Base-by-base conservation (phyloP, 176 grass and related monocot species). In the Avena insularis region DNA sequence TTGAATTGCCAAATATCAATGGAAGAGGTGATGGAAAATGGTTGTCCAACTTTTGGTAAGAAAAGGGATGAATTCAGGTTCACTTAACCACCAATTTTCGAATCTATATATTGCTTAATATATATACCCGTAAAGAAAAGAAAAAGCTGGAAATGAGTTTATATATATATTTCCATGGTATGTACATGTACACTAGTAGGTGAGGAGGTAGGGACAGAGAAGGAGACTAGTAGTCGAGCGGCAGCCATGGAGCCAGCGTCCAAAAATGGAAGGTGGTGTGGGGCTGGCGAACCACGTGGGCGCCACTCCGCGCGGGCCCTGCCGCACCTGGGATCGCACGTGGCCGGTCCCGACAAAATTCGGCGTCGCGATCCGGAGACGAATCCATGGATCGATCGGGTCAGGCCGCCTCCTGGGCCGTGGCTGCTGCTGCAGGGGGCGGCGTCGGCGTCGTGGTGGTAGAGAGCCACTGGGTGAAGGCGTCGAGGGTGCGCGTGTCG, bases 401-500 rank as follows among this genome's bases (percentile, higher is more conserved):
- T 62, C 54, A 36, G 9, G 66, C 71, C 50, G 87, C 21, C 69
- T 75, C 46, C 15, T 86, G 81, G 29, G 82, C 69, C 82, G 84
- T 14, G 1, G 64, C 62, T 19, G 72, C 73, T 51, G 73, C 49
- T 31, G 73, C 71, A 35, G 36, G 5, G 46, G 78, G 4, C 16
- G 54, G 12, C 5, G 46, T 53, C 19, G 19, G 27, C 51, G 51
- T 14, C 51, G 51, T 2, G 14, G 19, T 2, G 57, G 51, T 4
- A 29, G 33, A 46, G 47, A 91, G 92, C 92, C 93, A 94, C 43
- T 79, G 55, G 9, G 88, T 87, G 89, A 96, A 98, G 59, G 90
- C 88, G 77, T 94, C 81, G 12, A 98, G 84, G 7, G 96, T 98
- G 78, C 84, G 88, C 1, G 90, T 82, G 87, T 98, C 96, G 64